A percentile compares a stretch with the other conserved stretches of the same genome.
Conservation (phyloP, 257 asterid species). For the Ophiorrhiza pumila region DNA sequence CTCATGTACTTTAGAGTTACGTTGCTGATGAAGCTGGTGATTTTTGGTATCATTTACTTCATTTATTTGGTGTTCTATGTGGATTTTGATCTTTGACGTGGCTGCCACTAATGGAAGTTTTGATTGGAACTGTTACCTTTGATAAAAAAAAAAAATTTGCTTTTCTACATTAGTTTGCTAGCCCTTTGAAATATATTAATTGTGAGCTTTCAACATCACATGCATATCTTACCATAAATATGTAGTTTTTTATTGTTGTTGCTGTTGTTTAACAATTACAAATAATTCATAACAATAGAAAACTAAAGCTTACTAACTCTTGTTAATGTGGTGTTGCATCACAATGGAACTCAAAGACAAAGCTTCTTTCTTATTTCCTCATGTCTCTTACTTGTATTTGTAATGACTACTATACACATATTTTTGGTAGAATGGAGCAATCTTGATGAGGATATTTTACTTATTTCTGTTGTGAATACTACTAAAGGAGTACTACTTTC, state of each 20-base stretch:
- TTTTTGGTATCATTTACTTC: no score
- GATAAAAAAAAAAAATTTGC: no score
- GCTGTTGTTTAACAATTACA: neutral
- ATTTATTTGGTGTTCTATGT: no score
- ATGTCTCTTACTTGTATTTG: neutral
- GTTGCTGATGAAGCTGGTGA: no score
- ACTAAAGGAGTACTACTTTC: neutral
- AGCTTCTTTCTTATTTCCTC: neutral
- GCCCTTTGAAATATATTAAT: neutral
- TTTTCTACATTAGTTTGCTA: neutral
- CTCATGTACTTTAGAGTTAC: no score
- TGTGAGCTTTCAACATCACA: constrained; percentile 8
- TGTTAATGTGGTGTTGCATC: constrained; percentile 8
- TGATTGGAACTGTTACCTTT: no score
- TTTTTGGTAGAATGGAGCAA: constrained; percentile 7
- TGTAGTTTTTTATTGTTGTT: neutral
- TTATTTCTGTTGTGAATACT: neutral
- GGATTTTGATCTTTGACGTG: no score
- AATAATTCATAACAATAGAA: neutral
- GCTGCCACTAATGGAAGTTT: no score
- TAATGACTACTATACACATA: constrained; percentile 6
- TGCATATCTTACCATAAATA: neutral
- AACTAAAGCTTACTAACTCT: neutral
- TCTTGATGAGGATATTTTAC: constrained; percentile 12
- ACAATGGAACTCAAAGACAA: neutral